Percentiles rank a stretch among this genome's conserved stretches.
phyloP scores from a whole-genome alignment of 208 protist genomes.

The Leishmania major region DNA sequence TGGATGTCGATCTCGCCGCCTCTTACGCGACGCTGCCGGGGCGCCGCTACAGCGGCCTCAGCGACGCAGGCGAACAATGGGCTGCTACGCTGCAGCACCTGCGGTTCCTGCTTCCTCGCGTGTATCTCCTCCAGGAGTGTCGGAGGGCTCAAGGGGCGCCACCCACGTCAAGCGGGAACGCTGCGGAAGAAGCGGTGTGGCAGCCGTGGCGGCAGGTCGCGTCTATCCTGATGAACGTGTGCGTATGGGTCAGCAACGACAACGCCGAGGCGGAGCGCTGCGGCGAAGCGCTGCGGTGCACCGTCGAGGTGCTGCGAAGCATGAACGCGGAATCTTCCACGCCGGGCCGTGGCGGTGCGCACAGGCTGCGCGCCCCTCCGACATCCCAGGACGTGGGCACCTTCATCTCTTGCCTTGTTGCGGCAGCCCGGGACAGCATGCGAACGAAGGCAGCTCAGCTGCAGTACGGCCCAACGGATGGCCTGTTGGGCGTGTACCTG shows the following conservation, averaged over 20 bases:
- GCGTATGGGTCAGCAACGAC: conserved; percentile 76
- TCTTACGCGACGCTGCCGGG: conserved; percentile 61
- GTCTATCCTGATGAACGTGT: conserved; percentile 64
- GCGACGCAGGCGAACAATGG: conserved; percentile 43
- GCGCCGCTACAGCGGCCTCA: conserved; percentile 40
- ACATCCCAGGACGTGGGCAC: conserved; percentile 11
- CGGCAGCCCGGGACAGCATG: conserved; percentile 50
- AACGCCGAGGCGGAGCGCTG: conserved; percentile 67
- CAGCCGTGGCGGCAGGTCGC: conserved; percentile 28
- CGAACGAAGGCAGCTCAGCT: conserved; percentile 55
- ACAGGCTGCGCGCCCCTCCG: background rate
- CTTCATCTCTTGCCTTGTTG: conserved; percentile 34
- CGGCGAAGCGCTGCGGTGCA: conserved; percentile 42
- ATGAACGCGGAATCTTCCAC: conserved; percentile 14
- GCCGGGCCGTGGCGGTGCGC: background rate
- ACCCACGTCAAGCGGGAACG: too few relatives aligned
- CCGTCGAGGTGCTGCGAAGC: background rate
- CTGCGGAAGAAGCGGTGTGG: background rate
- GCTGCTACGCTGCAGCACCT: conserved; percentile 37
- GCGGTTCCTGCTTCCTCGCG: conserved; percentile 31
- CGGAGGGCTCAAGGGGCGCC: background rate
- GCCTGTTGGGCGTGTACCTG: conserved; percentile 60
- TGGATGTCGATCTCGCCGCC: conserved; percentile 55
- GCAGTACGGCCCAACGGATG: conserved; percentile 54
- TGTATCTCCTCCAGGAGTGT: conserved; percentile 22